These are phyloP conservation scores for Dactylella cylindrospora DNA, from an alignment of 2,329 filamentous ascomycete genomes.

Conservation along the genomic window DNA sequence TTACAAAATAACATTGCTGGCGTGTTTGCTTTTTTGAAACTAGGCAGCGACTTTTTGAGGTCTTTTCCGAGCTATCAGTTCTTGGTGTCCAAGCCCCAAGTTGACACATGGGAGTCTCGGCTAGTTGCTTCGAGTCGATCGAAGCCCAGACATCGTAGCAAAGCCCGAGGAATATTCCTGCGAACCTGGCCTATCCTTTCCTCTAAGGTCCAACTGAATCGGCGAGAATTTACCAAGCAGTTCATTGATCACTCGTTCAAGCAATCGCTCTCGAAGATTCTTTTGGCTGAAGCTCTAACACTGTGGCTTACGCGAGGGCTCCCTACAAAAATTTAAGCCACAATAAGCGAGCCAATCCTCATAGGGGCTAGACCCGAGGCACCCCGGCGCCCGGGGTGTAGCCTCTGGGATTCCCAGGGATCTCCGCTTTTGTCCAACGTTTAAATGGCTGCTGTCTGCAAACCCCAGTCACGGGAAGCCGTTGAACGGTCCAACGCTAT, in stretches of 20 bases:
- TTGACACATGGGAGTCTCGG: slow-evolving; percentile 40
- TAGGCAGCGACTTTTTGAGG: slow-evolving; percentile 45
- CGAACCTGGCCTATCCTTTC: too few species aligned
- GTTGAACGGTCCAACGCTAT: slow-evolving; percentile 42
- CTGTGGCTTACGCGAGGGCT: slow-evolving; percentile 14
- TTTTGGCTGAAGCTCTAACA: slow-evolving; percentile 14
- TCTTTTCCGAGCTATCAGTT: slow-evolving; percentile 36
- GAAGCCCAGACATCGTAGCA: too few species aligned
- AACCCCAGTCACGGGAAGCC: slow-evolving; percentile 43
- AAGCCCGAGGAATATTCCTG: too few species aligned
- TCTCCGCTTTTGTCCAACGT: slow-evolving; percentile 1
- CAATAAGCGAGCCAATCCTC: slow-evolving; percentile 19
- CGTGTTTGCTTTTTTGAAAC: slow-evolving; percentile 39
- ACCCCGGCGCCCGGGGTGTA: slow-evolving; percentile 2
- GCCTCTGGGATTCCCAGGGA: slow-evolving; percentile 4
- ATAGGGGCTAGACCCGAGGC: background rate
- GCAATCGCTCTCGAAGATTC: slow-evolving; percentile 7
- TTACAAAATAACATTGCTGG: slow-evolving; percentile 26
- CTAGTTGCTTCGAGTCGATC: slow-evolving; percentile 26
- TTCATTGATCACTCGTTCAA: too few species aligned
- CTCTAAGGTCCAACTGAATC: too few species aligned
- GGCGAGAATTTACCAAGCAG: too few species aligned
- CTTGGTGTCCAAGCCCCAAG: slow-evolving; percentile 40
- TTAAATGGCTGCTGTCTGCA: slow-evolving; percentile 26
- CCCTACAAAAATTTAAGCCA: slow-evolving; percentile 41